phyloP scores from a whole-genome alignment of 345 rosid genomes.

The Pugionium cornutum region DNA sequence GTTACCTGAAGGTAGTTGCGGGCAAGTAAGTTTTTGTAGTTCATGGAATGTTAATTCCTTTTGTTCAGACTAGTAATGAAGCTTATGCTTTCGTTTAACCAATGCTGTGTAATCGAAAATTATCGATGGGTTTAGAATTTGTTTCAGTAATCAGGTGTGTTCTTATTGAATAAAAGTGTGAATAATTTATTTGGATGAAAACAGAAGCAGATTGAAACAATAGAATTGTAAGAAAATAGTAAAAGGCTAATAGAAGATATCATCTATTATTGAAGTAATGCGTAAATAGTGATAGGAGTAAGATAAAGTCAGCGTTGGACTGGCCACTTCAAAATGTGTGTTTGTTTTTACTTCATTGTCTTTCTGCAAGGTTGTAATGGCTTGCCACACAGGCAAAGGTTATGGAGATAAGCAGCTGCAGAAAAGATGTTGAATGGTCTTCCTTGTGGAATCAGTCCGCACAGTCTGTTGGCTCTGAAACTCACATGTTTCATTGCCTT shows the following conservation, averaged over 20 bases:
- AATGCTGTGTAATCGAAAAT: background rate
- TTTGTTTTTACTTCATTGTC: constrained; percentile 33
- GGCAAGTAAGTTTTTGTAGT: constrained; percentile 15
- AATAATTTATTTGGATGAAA: constrained; percentile 28
- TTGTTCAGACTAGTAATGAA: background rate
- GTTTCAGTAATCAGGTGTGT: background rate
- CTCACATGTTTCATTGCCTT: constrained; percentile 58
- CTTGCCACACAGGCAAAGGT: constrained; percentile 88
- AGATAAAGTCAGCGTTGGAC: constrained; percentile 66
- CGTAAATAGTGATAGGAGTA: constrained; percentile 30
- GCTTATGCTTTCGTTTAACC: background rate
- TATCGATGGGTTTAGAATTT: background rate
- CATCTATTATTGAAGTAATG: constrained; percentile 24
- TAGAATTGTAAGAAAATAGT: constrained; percentile 19
- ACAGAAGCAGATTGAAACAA: background rate
- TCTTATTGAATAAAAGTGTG: background rate
- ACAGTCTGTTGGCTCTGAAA: constrained; percentile 86
- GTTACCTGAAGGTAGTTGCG: constrained; percentile 20
- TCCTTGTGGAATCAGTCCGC: constrained; percentile 91
- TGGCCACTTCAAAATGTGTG: constrained; percentile 43
- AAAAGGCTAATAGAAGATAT: constrained; percentile 37
- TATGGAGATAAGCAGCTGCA: constrained; percentile 79
- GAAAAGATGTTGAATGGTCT: constrained; percentile 82
- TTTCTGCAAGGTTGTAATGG: constrained; percentile 78
- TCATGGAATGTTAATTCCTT: background rate